Conservation (phyloP, 148 eudicot species). For the Bassia scoparia region DNA sequence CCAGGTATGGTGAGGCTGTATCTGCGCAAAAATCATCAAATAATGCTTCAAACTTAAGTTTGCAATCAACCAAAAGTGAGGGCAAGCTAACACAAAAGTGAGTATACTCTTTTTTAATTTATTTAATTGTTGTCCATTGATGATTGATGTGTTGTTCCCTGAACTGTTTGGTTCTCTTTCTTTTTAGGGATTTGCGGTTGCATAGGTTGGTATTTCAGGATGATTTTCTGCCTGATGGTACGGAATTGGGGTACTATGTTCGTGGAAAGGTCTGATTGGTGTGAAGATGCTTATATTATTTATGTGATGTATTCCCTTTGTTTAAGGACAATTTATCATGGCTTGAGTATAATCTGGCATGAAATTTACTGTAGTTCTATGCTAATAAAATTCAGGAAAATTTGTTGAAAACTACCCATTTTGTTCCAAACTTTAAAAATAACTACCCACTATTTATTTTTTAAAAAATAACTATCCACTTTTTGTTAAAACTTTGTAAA, state of each 20-base stretch:
- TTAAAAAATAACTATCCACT: no score
- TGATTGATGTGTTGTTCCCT: conserved; percentile 2
- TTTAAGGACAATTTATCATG: background rate
- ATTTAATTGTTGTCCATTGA: background rate
- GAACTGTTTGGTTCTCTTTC: conserved; percentile 11
- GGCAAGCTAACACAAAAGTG: conserved; percentile 77
- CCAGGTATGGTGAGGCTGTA: conserved; percentile 37
- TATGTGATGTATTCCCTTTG: background rate
- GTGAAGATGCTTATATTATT: background rate
- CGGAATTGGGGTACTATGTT: conserved; percentile 57
- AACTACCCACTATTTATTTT: no score
- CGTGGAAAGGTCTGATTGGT: conserved; percentile 55
- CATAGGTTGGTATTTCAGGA: conserved; percentile 71
- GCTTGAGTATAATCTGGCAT: no score
- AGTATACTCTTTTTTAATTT: conserved; percentile 33
- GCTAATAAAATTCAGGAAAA: no score
- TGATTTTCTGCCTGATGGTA: conserved; percentile 70
- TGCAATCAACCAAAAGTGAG: conserved; percentile 39
- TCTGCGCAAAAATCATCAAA: conserved; percentile 30
- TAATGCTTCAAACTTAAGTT: conserved; percentile 23
- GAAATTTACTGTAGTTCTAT: background rate
- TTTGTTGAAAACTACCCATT: no score
- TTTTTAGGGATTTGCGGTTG: conserved; percentile 62
- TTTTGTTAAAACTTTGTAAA: no score
- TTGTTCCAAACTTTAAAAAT: no score